A percentile compares a stretch with the other conserved stretches of the same genome.
These are phyloP conservation scores for Phytopythium aichiense DNA, from an alignment of 352 stramenopile species.

Conservation along the genomic window DNA sequence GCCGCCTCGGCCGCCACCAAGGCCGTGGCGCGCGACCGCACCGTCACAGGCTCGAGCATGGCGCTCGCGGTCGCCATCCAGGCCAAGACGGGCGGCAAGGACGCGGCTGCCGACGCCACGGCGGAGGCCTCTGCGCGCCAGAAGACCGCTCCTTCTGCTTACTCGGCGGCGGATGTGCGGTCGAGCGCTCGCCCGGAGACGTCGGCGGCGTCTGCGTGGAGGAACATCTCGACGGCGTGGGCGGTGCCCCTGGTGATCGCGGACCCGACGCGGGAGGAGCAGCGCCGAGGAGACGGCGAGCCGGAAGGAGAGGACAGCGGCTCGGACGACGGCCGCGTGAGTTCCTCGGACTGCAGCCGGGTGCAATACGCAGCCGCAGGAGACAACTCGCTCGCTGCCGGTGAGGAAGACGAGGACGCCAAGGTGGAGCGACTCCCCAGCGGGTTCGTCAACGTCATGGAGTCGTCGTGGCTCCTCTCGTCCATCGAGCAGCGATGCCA, in stretches of 20 bases:
- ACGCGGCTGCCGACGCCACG: slow-evolving; percentile 9
- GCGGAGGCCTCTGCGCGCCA: slow-evolving; percentile 5
- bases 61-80: slow-evolving; percentile 52
- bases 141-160: background rate
- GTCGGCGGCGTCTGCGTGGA: background rate
- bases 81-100: slow-evolving; percentile 16
- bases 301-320: slow-evolving; percentile 3
- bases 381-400: background rate
- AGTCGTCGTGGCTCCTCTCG: slow-evolving; percentile 65
- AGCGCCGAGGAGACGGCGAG: background rate
- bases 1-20: slow-evolving; percentile 14
- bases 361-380: background rate
- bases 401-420: slow-evolving; percentile 1
- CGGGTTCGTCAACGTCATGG: slow-evolving; percentile 73
- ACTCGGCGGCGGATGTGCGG: background rate
- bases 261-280: background rate
- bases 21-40: slow-evolving; percentile 16
- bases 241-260: background rate
- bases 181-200: background rate
- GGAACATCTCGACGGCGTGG: slow-evolving; percentile 1
- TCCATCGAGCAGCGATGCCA: slow-evolving; percentile 59
- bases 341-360: background rate
- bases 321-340: background rate
- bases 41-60: slow-evolving; percentile 51
- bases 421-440: slow-evolving; percentile 13